Evolutionary conservation across 305 asterid species (phyloP).

Genomic region (Caryopteris hybrid): DNA sequence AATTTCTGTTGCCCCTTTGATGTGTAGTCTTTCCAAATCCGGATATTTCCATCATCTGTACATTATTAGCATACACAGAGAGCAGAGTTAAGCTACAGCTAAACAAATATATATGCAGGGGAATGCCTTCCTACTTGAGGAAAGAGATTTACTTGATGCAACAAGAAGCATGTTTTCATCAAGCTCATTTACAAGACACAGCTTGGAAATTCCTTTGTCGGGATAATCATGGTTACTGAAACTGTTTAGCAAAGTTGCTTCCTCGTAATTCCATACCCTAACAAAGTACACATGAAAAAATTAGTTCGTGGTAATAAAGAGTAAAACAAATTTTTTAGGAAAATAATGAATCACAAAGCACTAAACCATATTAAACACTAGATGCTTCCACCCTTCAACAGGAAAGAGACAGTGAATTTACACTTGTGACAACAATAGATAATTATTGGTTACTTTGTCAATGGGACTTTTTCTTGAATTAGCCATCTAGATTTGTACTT

Average conservation of each 20-base stretch:
- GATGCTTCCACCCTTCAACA: background rate
- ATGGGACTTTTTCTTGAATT: background rate
- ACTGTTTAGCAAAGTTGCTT: slow-evolving; percentile 82
- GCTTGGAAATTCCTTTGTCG: slow-evolving; percentile 90
- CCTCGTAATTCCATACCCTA: slow-evolving; percentile 99
- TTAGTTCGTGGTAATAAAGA: slow-evolving; percentile 11
- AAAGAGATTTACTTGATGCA: slow-evolving; percentile 76
- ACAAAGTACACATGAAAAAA: slow-evolving; percentile 20
- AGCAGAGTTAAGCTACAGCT: slow-evolving; percentile 9
- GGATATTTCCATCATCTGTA: slow-evolving; percentile 86
- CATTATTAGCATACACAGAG: slow-evolving; percentile 10
- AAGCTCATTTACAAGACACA: slow-evolving; percentile 91
- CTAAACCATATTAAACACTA: background rate
- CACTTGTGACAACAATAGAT: background rate
- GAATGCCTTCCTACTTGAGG: slow-evolving; percentile 15
- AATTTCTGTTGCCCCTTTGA: slow-evolving; percentile 72
- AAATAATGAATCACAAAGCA: background rate
- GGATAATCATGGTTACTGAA: slow-evolving; percentile 90
- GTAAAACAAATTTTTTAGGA: background rate
- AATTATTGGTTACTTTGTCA: background rate
- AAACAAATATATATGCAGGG: background rate
- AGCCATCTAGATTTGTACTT: background rate
- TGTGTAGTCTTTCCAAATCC: slow-evolving; percentile 92
- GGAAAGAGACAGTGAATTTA: background rate
- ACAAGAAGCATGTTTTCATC: slow-evolving; percentile 94